Conservation (phyloP, 2,329 filamentous ascomycete species). For the Phialophora verrucosa region DNA sequence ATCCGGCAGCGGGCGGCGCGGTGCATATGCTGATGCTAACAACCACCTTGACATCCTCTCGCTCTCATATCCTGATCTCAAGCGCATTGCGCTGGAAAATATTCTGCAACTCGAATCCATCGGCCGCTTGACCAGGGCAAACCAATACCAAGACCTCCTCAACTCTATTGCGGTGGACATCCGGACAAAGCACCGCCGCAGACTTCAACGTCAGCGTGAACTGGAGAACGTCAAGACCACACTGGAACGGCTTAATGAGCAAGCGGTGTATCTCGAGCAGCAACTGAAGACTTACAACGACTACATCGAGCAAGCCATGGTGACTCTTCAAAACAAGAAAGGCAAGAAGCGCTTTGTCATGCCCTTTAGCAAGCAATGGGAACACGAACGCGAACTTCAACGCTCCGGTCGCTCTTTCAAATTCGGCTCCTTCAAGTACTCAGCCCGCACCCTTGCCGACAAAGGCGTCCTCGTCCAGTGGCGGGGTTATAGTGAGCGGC, state of each 20-base stretch:
- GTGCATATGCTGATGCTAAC: constrained; percentile 88
- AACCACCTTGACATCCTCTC: constrained; percentile 83
- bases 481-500: constrained; percentile 78
- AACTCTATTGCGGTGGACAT: constrained; percentile 97
- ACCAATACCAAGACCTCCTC: constrained; percentile 96
- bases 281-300: constrained; percentile 98
- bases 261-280: constrained; percentile 89
- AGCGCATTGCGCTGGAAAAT: constrained; percentile 91
- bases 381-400: constrained; percentile 94
- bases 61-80: constrained; percentile 89
- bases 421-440: constrained; percentile 98
- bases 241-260: constrained; percentile 55
- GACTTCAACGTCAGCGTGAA: constrained; percentile 89
- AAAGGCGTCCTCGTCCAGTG: constrained; percentile 95
- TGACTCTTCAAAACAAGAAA: constrained; percentile 95
- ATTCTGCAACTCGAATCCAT: constrained; percentile 86
- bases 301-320: constrained; percentile 98
- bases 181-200: constrained; percentile 90
- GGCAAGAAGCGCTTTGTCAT: constrained; percentile 92
- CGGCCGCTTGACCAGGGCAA: constrained; percentile 82
- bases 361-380: constrained; percentile 98
- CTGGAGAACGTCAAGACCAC: constrained; percentile 67
- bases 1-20: constrained; percentile 70
- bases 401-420: constrained; percentile 91
- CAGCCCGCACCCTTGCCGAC: constrained; percentile 82